Base-by-base conservation (phyloP, 2,329 filamentous ascomycete species). In the Penicillium sp. region DNA sequence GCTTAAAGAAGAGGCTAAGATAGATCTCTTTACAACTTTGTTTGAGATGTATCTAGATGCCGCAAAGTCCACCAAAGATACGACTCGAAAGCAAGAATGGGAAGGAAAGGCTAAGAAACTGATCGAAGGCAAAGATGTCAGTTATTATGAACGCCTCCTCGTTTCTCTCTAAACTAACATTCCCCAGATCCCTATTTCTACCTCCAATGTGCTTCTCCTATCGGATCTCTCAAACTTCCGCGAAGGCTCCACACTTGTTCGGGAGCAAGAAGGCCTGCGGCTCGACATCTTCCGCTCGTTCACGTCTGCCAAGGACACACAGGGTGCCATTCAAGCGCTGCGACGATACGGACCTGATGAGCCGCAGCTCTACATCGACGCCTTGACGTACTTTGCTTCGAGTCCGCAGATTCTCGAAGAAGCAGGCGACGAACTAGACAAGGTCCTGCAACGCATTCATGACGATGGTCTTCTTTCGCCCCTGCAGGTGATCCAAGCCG, bases 1-100 rank as follows among this genome's bases (percentile, higher is more conserved):
- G 22, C 76, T 96, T n/a, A 87, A 86, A 19, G 82, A 90, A 37
- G 83, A 87, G 9, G 90, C 97, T 71, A 90, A 87, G 63, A 85
- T 89, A 1, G 96, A 99, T 73, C 82, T 99, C 16, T 95, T 95
- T 70, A 98, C 94, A 0, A 97, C 96, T 0, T 76, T 99, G 14
- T 98, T 99, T 71, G 96, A 99, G 75, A 98, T 99, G 90, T 99
- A 98, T 71, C 81, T 99, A 9, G 90, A 96, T 74, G 95, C 92
- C 68, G 90, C 94, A 22, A 89, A 87, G 59, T 86, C 88, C 58
- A 89, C 89, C 69, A 90, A 88, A 69, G 88, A 88, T 56, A 49
- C 75, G 75, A 72, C 75, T 36, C 83, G 92, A 62, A 87, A 89
- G 63, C 85, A 89, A 66, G 85, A 89, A 63, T 99, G 95, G 94